phyloP scores from a whole-genome alignment of 2,329 filamentous ascomycete genomes.

The Metarhizium brunneum region DNA sequence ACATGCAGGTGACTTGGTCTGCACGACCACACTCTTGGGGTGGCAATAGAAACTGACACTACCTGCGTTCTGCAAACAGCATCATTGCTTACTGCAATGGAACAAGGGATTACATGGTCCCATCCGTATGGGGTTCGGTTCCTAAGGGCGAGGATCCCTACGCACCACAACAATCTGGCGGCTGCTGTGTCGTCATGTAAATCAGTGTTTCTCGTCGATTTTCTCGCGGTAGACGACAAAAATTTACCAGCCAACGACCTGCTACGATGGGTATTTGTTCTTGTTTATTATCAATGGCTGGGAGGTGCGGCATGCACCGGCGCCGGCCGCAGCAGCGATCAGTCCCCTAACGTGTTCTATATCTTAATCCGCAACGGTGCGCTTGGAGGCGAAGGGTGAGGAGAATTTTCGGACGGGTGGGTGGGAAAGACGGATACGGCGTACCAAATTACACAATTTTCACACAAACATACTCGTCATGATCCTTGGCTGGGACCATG shows the following conservation, averaged over 20 bases:
- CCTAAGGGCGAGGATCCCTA: constrained; percentile 98
- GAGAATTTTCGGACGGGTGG: neutral
- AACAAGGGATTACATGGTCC: constrained; percentile 98
- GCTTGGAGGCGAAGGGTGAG: neutral
- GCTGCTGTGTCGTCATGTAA: constrained; percentile 95
- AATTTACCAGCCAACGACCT: constrained; percentile 4
- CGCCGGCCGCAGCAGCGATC: neutral
- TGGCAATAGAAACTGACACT: neutral
- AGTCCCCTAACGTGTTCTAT: constrained; percentile 4
- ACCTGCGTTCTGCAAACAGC: constrained; percentile 35
- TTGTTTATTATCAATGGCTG: constrained; percentile 2
- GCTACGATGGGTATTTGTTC: constrained; percentile 5
- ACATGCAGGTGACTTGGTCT: neutral
- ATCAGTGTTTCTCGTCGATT: constrained; percentile 4
- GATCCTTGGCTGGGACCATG: constrained; percentile 2
- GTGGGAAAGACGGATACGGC: neutral
- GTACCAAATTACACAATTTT: neutral
- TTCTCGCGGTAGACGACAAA: constrained; percentile 3
- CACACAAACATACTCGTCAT: constrained; percentile 1
- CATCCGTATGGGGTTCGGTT: constrained; percentile 89
- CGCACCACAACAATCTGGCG: constrained; percentile 82
- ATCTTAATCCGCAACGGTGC: constrained; percentile 2
- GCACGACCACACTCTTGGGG: neutral
- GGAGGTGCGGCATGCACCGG: neutral
- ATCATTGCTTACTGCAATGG: constrained; percentile 97